Conservation (phyloP, 2,329 filamentous ascomycete species). For the Scleromitrula shiraiana region DNA sequence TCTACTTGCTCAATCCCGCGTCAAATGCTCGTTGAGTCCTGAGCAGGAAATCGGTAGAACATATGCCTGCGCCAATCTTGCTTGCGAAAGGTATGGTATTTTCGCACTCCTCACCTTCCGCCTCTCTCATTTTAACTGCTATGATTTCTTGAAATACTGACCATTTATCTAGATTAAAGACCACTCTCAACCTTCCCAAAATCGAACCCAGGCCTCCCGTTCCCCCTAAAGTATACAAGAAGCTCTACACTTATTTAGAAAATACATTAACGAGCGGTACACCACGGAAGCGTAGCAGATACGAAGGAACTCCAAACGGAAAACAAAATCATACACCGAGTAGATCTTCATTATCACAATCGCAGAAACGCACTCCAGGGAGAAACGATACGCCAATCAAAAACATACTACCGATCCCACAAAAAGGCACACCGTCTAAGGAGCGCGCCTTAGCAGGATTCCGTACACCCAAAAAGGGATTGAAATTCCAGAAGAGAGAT, state of each 20-base stretch:
- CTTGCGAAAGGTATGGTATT: conserved; percentile 70
- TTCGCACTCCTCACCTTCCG: not conserved
- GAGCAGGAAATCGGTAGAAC: conserved; percentile 82
- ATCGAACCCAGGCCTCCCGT: conserved; percentile 71
- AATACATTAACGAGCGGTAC: conserved; percentile 49
- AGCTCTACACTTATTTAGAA: conserved; percentile 74
- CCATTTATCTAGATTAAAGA: conserved; percentile 57
- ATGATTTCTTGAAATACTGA: conserved; percentile 2
- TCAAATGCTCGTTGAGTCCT: conserved; percentile 68
- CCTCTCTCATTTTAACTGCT: not conserved
- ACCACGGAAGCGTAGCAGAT: conserved; percentile 11
- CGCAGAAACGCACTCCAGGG: conserved; percentile 6
- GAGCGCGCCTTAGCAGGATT: conserved; percentile 35
- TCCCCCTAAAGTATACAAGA: conserved; percentile 72
- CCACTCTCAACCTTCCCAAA: conserved; percentile 65
- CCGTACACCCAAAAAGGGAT: conserved; percentile 25
- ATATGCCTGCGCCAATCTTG: conserved; percentile 81
- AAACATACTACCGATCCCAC: conserved; percentile 12
- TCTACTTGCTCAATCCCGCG: conserved; percentile 71
- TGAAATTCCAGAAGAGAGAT: conserved; percentile 18
- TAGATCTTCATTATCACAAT: conserved; percentile 19
- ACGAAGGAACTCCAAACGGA: not conserved
- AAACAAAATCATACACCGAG: conserved; percentile 1
- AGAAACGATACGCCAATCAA: conserved; percentile 5
- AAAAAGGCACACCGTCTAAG: conserved; percentile 38